Percentiles rank a stretch among this genome's conserved stretches.
Conservation (phyloP, 352 stramenopile genomes). For the Pythium sp. region DNA sequence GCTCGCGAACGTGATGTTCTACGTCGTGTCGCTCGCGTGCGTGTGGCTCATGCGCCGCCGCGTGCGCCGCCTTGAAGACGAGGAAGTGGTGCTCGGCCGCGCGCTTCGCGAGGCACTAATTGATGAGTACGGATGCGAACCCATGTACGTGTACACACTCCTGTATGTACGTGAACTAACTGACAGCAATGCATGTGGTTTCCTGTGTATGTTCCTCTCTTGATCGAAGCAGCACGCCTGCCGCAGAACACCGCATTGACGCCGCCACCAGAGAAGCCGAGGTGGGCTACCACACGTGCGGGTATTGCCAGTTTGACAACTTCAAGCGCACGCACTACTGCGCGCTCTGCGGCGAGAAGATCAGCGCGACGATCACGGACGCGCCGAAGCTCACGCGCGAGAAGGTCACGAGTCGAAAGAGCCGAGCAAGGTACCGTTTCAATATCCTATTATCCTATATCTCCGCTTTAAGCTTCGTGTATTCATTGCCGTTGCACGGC, state of each 20-base stretch:
- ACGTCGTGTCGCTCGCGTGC: conserved; percentile 10
- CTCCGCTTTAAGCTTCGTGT: no score
- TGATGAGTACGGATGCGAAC: neutral
- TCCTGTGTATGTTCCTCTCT: neutral
- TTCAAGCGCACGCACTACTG: conserved; percentile 9
- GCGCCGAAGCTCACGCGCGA: neutral
- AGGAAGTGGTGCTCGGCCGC: neutral
- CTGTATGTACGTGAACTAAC: neutral
- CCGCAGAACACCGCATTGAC: conserved; percentile 5
- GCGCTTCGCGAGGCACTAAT: conserved; percentile 12
- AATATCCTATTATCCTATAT: no score
- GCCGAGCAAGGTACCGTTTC: neutral
- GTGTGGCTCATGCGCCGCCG: conserved; percentile 11
- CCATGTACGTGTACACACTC: neutral
- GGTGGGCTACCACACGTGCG: conserved; percentile 3
- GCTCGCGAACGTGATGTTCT: conserved; percentile 13
- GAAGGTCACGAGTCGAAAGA: neutral
- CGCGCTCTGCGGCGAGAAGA: conserved; percentile 9
- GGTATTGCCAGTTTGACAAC: conserved; percentile 4
- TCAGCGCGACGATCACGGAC: conserved; percentile 5
- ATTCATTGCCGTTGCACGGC: no score
- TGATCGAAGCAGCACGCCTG: neutral
- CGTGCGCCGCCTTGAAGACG: neutral
- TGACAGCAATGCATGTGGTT: neutral
- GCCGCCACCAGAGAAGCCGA: conserved; percentile 8